phyloP scores from a whole-genome alignment of 108 stramenopile genomes.

The Cylindrotheca closterium region DNA sequence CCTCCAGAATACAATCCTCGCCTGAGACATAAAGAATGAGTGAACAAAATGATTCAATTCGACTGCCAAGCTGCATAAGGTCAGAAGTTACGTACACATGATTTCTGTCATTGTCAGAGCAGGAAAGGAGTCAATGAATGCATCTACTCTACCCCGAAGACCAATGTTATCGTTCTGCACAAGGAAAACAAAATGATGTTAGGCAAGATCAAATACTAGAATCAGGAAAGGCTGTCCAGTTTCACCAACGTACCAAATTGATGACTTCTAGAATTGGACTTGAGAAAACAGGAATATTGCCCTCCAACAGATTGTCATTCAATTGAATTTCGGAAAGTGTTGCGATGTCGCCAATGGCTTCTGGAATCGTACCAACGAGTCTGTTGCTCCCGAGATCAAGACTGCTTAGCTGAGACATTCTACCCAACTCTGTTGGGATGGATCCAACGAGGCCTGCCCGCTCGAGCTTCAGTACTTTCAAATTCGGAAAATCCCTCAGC shows the following conservation, averaged over 20 bases:
- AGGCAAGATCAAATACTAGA: slow-evolving; percentile 28
- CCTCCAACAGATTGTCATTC: slow-evolving; percentile 42
- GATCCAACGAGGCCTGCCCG: not conserved
- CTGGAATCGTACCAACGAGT: slow-evolving; percentile 30
- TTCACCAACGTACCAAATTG: slow-evolving; percentile 46
- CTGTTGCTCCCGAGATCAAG: slow-evolving; percentile 35
- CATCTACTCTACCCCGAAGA: not conserved
- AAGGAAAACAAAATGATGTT: too few relatives aligned
- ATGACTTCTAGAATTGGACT: slow-evolving; percentile 47
- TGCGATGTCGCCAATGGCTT: slow-evolving; percentile 17
- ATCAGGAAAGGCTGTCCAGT: slow-evolving; percentile 15
- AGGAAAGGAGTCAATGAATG: not conserved
- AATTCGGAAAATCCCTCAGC: not conserved
- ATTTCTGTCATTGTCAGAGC: not conserved
- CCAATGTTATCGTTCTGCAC: not conserved
- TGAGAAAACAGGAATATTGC: slow-evolving; percentile 48
- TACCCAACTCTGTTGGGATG: slow-evolving; percentile 41
- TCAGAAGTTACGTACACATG: not conserved
- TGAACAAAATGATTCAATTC: slow-evolving; percentile 54
- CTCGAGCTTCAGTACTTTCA: not conserved
- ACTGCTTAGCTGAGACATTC: slow-evolving; percentile 19
- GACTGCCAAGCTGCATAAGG: slow-evolving; percentile 12
- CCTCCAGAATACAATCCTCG: slow-evolving; percentile 53
- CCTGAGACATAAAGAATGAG: slow-evolving; percentile 35
- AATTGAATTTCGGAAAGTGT: slow-evolving; percentile 40